These are phyloP conservation scores for Suillus paluster DNA, from an alignment of 768 basidiomycete species.

Conservation along the genomic window DNA sequence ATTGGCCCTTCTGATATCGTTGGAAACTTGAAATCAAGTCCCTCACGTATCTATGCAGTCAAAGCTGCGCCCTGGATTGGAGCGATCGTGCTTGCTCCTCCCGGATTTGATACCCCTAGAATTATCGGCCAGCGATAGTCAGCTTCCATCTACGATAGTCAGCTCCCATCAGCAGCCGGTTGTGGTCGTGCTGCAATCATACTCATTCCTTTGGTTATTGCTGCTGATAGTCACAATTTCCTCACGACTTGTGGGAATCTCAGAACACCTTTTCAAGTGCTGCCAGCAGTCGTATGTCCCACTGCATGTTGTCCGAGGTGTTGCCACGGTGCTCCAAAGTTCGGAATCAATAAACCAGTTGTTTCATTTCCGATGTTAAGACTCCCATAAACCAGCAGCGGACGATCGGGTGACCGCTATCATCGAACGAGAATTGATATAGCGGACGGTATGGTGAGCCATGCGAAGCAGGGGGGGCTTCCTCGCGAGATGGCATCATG, in stretches of 20 bases:
- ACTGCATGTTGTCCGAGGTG: constrained; percentile 1
- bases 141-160: too few species aligned
- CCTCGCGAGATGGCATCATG: not conserved
- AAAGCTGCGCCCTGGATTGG: constrained; percentile 1
- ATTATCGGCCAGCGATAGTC: too few species aligned
- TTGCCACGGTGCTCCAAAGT: not conserved
- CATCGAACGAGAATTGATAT: not conserved
- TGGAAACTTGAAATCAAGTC: not conserved
- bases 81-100: constrained; percentile 6
- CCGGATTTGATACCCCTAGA: constrained; percentile 5
- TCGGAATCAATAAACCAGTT: constrained; percentile 3
- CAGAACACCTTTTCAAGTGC: not conserved
- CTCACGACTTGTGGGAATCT: too few species aligned
- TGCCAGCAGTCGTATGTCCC: not conserved
- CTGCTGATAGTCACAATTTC: not conserved
- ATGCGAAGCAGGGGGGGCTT: not conserved
- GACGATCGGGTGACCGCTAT: constrained; percentile 4
- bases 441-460: not conserved
- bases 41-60: constrained; percentile 6
- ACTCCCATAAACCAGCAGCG: constrained; percentile 1
- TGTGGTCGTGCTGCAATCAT: not conserved
- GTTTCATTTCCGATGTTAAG: constrained; percentile 6
- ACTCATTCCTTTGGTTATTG: not conserved
- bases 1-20: constrained; percentile 11
- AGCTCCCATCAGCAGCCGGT: not conserved